These are phyloP conservation scores for Pseudocercospora eumusae DNA, from an alignment of 2,329 filamentous ascomycete species.

Conservation along the genomic window DNA sequence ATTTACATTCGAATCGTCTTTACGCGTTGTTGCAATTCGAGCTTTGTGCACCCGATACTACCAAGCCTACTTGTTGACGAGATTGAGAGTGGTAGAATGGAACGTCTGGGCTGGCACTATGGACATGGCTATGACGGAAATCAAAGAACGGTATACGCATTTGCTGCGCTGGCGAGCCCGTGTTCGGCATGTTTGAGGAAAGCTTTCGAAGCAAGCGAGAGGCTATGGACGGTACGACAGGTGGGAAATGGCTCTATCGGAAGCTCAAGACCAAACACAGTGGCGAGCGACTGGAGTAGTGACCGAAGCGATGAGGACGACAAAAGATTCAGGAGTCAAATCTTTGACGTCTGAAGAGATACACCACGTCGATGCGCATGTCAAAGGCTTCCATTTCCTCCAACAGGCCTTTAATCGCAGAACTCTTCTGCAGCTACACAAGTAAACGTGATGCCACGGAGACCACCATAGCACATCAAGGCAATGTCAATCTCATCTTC, in stretches of 20 bases:
- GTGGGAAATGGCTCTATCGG: background rate
- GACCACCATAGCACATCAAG: background rate
- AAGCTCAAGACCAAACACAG: background rate
- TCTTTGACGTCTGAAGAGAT: background rate
- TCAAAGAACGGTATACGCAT: background rate
- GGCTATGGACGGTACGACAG: background rate
- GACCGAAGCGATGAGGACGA: background rate
- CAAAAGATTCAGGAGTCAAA: background rate
- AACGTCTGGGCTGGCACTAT: constrained; percentile 22
- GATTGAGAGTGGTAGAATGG: constrained; percentile 16
- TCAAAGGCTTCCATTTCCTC: background rate
- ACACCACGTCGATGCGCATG: background rate
- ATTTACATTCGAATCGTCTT: constrained; percentile 16
- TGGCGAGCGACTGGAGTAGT: background rate
- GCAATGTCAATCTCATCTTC: constrained; percentile 37
- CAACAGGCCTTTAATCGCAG: too few relatives aligned
- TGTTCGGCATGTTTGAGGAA: constrained; percentile 10
- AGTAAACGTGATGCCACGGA: too few relatives aligned
- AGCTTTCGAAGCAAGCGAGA: background rate
- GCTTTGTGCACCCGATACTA: constrained; percentile 14
- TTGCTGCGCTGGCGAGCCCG: background rate
- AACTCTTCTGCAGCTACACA: too few relatives aligned
- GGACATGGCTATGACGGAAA: background rate
- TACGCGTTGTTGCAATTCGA: constrained; percentile 20
- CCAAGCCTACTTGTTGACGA: constrained; percentile 16